Conservation (phyloP, 2,329 filamentous ascomycete species). For the Ceratocystis alfenasii region DNA sequence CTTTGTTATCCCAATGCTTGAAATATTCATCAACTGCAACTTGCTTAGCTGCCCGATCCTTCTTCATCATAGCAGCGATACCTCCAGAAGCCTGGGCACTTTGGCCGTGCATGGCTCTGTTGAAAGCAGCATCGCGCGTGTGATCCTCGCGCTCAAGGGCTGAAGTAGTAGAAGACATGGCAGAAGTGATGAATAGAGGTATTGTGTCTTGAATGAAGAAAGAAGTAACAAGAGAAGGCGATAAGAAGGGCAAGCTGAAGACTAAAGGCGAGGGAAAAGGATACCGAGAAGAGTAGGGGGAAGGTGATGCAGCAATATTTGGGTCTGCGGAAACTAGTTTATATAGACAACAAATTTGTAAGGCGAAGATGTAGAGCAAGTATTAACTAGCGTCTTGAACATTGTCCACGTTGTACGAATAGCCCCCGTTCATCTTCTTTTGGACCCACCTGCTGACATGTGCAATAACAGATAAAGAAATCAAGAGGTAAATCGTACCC, state of each 20-base stretch:
- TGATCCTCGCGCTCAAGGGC: conserved; percentile 68
- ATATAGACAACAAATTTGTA: not conserved
- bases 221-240: conserved; percentile 13
- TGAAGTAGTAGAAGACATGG: conserved; percentile 21
- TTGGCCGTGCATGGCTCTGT: conserved; percentile 69
- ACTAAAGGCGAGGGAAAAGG: not conserved
- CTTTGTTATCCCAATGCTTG: conserved; percentile 90
- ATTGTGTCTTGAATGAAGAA: conserved; percentile 20
- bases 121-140: conserved; percentile 77
- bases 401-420: conserved; percentile 8
- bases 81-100: conserved; percentile 60
- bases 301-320: not conserved
- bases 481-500: conserved; percentile 3
- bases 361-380: not conserved
- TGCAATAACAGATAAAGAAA: not conserved
- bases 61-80: conserved; percentile 71
- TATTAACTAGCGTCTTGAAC: not conserved
- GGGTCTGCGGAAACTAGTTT: not conserved
- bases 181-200: conserved; percentile 9
- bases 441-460: not conserved
- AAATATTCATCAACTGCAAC: conserved; percentile 84
- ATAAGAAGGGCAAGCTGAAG: conserved; percentile 22
- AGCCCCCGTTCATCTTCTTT: not conserved
- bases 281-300: not conserved
- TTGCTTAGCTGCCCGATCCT: conserved; percentile 63